Evolutionary conservation across 1,284 basidiomycete genomes (phyloP), one percentile per base, ranked within the genome.

Genomic region (Ustilago bromivora): DNA sequence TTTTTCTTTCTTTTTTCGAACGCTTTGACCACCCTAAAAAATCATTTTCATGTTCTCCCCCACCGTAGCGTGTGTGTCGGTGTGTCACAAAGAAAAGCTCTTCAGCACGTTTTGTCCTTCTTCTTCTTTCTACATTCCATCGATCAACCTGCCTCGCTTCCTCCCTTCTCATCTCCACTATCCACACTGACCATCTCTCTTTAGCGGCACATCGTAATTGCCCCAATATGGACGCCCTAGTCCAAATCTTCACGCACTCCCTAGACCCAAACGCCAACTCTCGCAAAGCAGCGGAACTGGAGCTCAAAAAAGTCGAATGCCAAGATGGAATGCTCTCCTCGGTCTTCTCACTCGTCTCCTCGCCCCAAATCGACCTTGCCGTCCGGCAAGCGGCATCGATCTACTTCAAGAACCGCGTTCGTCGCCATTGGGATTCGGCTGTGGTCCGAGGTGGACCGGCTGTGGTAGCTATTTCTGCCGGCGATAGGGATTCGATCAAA

Each of bases 401-500:
- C 67, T 84, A 85, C 72, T 67, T 82, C 34, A 86, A 86, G 74
- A 86, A 86, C 67, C 82, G 84, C 54, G 75, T 85, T 11, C 63
- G 78, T 11, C 57, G 75, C 4, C 70, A 77, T 23, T 86, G 84
- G 84, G 84, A 84, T 53, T 31, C 64, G n/a, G 51, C 61, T 12
- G 56, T 71, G 3, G 61, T 58, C 19, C 65, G 73, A 19, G 57
- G 62, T 17, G 69, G 36, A 28, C 66, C 70, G 15, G 41, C 54
- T 1, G 17, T 61, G 17, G 47, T 59, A 15, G 65, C 53, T 32
- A 79, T 85, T 32, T 67, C 80, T 4, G 73, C 77, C 34, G 53
- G 58, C 0, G 84, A 85, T 68, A 72, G 72, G 55, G 52, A 71
- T 12, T 59, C 74, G 5, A 79, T 85, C 58, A 81, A 79, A 63